These are phyloP conservation scores for Umbilicus rupestris DNA, from an alignment of 164 flowering plant species.

Conservation along the genomic window DNA sequence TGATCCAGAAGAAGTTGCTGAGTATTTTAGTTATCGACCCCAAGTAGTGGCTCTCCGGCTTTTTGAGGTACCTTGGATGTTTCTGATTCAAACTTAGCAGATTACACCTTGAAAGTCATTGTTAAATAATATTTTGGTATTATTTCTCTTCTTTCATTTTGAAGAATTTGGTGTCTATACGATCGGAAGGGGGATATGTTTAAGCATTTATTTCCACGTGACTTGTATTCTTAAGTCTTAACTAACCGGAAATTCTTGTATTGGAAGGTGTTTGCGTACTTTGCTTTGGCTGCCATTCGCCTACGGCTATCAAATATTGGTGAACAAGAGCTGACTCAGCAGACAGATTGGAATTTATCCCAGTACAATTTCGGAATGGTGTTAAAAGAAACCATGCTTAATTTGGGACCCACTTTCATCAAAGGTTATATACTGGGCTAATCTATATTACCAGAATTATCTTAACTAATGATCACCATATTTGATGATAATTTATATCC, in stretches of 20 bases:
- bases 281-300: constrained; percentile 53
- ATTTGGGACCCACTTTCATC: constrained; percentile 88
- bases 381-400: constrained; percentile 82
- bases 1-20: constrained; percentile 56
- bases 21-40: constrained; percentile 78
- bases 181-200: not conserved
- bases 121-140: not conserved
- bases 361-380: constrained; percentile 58
- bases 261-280: constrained; percentile 62
- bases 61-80: constrained; percentile 51
- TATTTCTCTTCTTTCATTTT: not conserved
- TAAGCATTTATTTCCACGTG: not conserved
- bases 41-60: constrained; percentile 78
- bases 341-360: constrained; percentile 19
- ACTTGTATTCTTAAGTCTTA: no score
- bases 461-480: not conserved
- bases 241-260: not conserved
- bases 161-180: not conserved
- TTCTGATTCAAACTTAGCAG: not conserved
- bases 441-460: not conserved
- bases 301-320: constrained; percentile 40
- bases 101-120: not conserved
- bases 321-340: constrained; percentile 18
- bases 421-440: constrained; percentile 47
- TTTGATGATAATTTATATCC: not conserved